These are phyloP conservation scores for Melastoma malabathricum DNA, from an alignment of 345 rosid species.

Conservation along the genomic window DNA sequence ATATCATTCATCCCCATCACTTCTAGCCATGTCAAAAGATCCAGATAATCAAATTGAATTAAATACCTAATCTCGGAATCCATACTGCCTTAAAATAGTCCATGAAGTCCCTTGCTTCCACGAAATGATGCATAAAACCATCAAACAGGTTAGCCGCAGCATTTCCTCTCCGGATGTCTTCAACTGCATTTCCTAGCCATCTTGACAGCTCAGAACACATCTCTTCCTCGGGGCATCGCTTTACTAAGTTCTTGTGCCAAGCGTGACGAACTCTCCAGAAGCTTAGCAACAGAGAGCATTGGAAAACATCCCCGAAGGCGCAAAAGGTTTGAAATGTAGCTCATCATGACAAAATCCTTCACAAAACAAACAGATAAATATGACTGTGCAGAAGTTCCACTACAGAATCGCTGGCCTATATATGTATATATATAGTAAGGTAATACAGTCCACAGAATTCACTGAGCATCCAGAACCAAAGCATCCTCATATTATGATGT, in stretches of 20 bases:
- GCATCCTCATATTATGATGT: too few species aligned
- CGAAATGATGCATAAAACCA: conserved; percentile 47
- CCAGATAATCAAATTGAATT: conserved; percentile 1
- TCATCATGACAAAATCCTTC: conserved; percentile 2
- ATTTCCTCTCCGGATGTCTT: conserved; percentile 50
- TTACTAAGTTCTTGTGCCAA: conserved; percentile 83
- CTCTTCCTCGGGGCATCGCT: conserved; percentile 56
- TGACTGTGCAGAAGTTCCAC: too few species aligned
- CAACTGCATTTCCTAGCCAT: conserved; percentile 48
- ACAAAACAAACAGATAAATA: neutral
- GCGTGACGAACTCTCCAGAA: conserved; percentile 81
- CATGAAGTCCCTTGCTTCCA: conserved; percentile 40
- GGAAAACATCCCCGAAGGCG: conserved; percentile 79
- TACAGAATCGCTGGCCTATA: too few species aligned
- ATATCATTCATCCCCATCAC: too few species aligned
- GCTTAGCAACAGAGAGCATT: conserved; percentile 67
- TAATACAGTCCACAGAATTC: too few species aligned
- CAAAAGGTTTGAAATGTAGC: conserved; percentile 8
- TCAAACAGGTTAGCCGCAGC: conserved; percentile 40
- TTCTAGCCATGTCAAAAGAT: neutral
- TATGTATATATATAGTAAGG: too few species aligned
- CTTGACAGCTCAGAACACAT: conserved; percentile 43
- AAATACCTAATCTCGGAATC: conserved; percentile 70
- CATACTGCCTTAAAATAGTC: conserved; percentile 83
- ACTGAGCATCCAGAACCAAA: too few species aligned